Evolutionary conservation across 2,329 filamentous ascomycete genomes (phyloP).

Genomic region (Meredithiella fracta): DNA sequence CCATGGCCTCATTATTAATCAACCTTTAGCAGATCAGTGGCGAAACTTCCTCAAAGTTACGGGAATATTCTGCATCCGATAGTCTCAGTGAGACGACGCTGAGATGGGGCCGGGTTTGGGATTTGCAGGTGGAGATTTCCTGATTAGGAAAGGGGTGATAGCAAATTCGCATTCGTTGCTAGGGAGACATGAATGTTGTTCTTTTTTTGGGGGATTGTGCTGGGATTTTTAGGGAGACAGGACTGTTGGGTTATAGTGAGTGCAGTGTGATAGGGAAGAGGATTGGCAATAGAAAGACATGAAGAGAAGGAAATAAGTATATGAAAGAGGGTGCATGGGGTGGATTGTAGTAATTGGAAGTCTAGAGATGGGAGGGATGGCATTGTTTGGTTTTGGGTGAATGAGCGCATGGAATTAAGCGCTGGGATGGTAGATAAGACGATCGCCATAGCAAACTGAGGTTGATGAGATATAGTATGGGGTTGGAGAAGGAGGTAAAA

Average conservation of each 20-base stretch:
- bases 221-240: neutral
- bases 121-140: too few relatives aligned
- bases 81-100: neutral
- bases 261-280: neutral
- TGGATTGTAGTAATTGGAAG: too few relatives aligned
- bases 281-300: neutral
- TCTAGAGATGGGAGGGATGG: neutral
- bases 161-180: neutral
- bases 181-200: neutral
- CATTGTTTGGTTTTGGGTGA: neutral
- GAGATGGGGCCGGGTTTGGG: neutral
- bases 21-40: too few relatives aligned
- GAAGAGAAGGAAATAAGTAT: neutral
- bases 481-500: neutral
- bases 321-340: too few relatives aligned
- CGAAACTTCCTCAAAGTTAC: too few relatives aligned
- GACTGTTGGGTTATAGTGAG: neutral
- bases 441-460: conserved; percentile 2
- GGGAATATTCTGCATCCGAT: neutral
- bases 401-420: neutral
- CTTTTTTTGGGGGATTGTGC: neutral
- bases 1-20: too few relatives aligned
- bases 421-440: conserved; percentile 6
- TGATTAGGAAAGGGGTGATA: neutral
- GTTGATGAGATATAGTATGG: neutral